Base-by-base conservation (phyloP, 2,329 filamentous ascomycete species). In the Aspergillus sp. region DNA sequence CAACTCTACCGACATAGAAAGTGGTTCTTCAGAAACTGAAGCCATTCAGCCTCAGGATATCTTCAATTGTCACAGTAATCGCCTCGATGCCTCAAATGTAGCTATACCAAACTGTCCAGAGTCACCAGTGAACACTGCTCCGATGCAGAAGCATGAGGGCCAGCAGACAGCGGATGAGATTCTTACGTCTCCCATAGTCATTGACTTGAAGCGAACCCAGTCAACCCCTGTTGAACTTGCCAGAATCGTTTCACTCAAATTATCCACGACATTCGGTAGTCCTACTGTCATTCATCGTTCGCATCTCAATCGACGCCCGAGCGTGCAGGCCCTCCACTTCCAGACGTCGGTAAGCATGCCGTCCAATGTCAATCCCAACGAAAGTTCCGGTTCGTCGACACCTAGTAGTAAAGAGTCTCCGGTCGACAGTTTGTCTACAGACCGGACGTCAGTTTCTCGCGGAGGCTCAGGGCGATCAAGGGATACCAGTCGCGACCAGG, bases 261-360 rank as follows among this genome's bases (percentile, higher is more conserved):
- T 78, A 19, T 76, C 75, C 3, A 68, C 68, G 24, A 68, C 73
- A 6, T 76, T 78, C 62, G 72, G 72, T 2, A 68, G 72, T 37
- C 68, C 73, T 19, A 79, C 76, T 6, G 71, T 79, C 6, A 74
- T 78, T 47, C 75, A 68, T 50, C 74, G 75, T 51, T 63, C 69
- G 2, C 68, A 71, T 55, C 62, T 74, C 6, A 69, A 69, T 19
- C 62, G 66, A 4, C 71, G 75, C 43, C 72, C 72, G 4, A 73
- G 63, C 39, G 66, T 76, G 47, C 63, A 62, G 24, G 64, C 62
- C 33, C 53, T 63, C 15, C 61, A 68, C 6, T 63, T 61, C 37
- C 61, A 64, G 2, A 52, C 54, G 5, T 23, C 56, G 1, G 51
- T 55, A 6, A 35, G 52, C 35, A 21, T 50, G 12, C 55, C 61